These are phyloP conservation scores for Symbiodinium pilosum DNA, from an alignment of 73 alveolate genomes.

Conservation along the genomic window DNA sequence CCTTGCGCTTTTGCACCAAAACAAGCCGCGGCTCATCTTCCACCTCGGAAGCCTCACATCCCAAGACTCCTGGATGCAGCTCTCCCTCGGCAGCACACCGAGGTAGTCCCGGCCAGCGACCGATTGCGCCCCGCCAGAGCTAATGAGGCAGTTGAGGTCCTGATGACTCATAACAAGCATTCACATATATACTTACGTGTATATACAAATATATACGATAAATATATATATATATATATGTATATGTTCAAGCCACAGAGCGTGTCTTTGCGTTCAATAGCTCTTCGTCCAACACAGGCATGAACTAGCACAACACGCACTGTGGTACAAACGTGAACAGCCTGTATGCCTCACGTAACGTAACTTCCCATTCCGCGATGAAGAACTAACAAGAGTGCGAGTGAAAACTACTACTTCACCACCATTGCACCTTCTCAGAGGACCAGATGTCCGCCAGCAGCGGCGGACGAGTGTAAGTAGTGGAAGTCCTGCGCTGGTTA, in stretches of 20 bases:
- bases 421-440: neutral
- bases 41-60: neutral
- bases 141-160: neutral
- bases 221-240: no score
- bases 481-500: neutral
- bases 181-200: neutral
- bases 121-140: neutral
- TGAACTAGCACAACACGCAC: neutral
- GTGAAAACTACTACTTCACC: no score
- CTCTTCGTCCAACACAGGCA: neutral
- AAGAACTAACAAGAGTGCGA: no score
- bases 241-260: neutral
- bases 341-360: no score
- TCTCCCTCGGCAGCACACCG: slow-evolving; percentile 55
- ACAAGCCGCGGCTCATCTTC: no score
- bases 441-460: neutral
- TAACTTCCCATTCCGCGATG: no score
- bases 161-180: neutral
- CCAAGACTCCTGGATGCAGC: neutral
- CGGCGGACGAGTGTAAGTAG: neutral
- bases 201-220: neutral
- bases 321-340: neutral
- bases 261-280: no score
- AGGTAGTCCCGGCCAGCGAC: slow-evolving; percentile 7
- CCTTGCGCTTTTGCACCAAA: no score